phyloP scores from a whole-genome alignment of 768 basidiomycete genomes.

The Mycena vitilis region DNA sequence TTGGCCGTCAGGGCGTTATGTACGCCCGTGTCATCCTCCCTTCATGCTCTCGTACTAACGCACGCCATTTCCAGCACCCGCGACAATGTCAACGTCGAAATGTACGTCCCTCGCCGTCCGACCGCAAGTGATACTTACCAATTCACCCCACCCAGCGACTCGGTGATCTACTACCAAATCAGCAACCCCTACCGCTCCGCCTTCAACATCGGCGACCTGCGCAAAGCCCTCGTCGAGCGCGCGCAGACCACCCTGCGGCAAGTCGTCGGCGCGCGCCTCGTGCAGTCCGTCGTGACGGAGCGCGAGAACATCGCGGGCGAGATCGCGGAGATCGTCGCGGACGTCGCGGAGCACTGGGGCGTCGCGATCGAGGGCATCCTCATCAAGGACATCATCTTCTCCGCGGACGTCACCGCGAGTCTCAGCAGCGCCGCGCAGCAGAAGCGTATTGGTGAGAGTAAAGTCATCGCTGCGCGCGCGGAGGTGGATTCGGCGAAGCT shows the following conservation, averaged over 20 bases:
- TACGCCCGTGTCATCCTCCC: slow-evolving; percentile 39
- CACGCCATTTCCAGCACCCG: slow-evolving; percentile 64
- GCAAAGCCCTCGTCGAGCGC: slow-evolving; percentile 84
- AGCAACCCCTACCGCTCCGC: slow-evolving; percentile 92
- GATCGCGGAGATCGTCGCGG: slow-evolving; percentile 95
- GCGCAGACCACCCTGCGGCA: slow-evolving; percentile 97
- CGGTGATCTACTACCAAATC: slow-evolving; percentile 94
- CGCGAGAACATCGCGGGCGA: slow-evolving; percentile 97
- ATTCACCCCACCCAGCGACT: slow-evolving; percentile 65
- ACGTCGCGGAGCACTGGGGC: slow-evolving; percentile 96
- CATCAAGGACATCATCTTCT: slow-evolving; percentile 96
- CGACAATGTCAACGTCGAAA: slow-evolving; percentile 96
- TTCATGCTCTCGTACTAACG: neutral
- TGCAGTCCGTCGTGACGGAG: slow-evolving; percentile 97
- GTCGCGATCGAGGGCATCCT: slow-evolving; percentile 96
- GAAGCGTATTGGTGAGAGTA: slow-evolving; percentile 96
- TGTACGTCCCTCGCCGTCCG: slow-evolving; percentile 60
- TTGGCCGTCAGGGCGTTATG: slow-evolving; percentile 91
- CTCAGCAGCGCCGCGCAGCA: slow-evolving; percentile 96
- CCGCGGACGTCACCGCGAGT: slow-evolving; percentile 87
- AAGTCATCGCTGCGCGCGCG: slow-evolving; percentile 95
- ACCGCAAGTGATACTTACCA: neutral
- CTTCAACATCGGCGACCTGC: slow-evolving; percentile 92
- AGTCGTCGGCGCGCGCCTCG: slow-evolving; percentile 93
- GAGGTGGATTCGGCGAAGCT: slow-evolving; percentile 95